phyloP scores from a whole-genome alignment of 2,329 filamentous ascomycete genomes.

The Xylariales sp. region DNA sequence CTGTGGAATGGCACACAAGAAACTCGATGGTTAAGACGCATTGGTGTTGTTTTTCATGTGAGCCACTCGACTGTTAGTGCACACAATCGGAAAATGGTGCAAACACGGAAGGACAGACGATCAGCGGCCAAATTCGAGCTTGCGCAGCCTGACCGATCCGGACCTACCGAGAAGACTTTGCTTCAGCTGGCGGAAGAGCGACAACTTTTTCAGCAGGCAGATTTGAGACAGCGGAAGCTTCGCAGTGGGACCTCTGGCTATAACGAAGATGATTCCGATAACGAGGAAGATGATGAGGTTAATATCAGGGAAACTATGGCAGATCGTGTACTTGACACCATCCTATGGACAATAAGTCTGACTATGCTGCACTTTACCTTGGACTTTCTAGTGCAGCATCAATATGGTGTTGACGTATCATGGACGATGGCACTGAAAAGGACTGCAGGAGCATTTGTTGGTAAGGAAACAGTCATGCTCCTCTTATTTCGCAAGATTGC shows the following conservation, averaged over 20 bases:
- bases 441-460: conserved; percentile 45
- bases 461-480: conserved; percentile 30
- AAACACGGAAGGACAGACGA: conserved; percentile 43
- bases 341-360: conserved; percentile 58
- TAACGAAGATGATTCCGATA: conserved; percentile 30
- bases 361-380: conserved; percentile 72
- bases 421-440: conserved; percentile 53
- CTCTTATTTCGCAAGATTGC: conserved; percentile 3
- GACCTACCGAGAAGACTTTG: conserved; percentile 61
- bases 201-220: conserved; percentile 50
- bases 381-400: conserved; percentile 73
- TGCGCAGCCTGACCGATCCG: conserved; percentile 64
- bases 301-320: conserved; percentile 39
- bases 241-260: conserved; percentile 22
- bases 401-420: conserved; percentile 65
- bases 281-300: conserved; percentile 26
- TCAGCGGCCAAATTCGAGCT: conserved; percentile 54
- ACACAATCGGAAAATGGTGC: too few relatives aligned
- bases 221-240: conserved; percentile 29
- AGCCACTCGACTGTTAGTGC: too few relatives aligned
- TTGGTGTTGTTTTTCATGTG: too few relatives aligned
- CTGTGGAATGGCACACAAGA: too few relatives aligned
- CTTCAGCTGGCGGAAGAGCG: conserved; percentile 66
- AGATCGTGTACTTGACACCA: conserved; percentile 50
- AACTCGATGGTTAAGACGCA: too few relatives aligned